Conservation (phyloP, 176 grass and related monocot species). For the Phoenix dactylifera region DNA sequence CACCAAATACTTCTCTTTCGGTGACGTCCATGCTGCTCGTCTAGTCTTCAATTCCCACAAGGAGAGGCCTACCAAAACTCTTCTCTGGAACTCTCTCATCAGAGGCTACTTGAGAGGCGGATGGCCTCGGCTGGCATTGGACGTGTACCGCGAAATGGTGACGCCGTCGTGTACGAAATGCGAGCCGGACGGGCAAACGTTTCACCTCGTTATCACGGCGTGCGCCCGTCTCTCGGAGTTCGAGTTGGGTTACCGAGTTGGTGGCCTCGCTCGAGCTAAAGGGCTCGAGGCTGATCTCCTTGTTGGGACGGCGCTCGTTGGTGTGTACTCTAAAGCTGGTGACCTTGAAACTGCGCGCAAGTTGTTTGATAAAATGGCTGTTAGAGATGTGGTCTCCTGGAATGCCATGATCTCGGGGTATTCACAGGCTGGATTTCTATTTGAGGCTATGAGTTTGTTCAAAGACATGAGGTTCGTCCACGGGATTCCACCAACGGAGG, state of each 20-base stretch:
- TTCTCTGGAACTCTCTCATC: slow-evolving; percentile 64
- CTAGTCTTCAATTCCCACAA: slow-evolving; percentile 32
- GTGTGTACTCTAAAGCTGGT: slow-evolving; percentile 23
- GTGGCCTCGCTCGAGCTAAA: background rate
- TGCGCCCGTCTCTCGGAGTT: slow-evolving; percentile 26
- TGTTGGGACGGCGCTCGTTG: slow-evolving; percentile 43
- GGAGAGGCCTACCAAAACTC: slow-evolving; percentile 22
- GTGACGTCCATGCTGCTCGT: slow-evolving; percentile 24
- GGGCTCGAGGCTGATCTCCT: slow-evolving; percentile 42
- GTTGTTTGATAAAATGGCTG: slow-evolving; percentile 51
- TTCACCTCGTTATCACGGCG: slow-evolving; percentile 45
- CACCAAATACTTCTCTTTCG: slow-evolving; percentile 46
- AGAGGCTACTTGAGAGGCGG: slow-evolving; percentile 32
- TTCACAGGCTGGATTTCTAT: slow-evolving; percentile 12
- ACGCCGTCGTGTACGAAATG: background rate
- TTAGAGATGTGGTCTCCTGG: slow-evolving; percentile 40
- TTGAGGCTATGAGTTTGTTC: slow-evolving; percentile 27
- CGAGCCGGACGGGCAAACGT: slow-evolving; percentile 36
- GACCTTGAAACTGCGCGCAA: slow-evolving; percentile 25
- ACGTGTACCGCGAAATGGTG: slow-evolving; percentile 30
- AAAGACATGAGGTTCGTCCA: slow-evolving; percentile 25
- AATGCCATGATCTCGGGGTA: slow-evolving; percentile 51
- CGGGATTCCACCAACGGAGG: slow-evolving; percentile 21
- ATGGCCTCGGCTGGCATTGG: slow-evolving; percentile 22
- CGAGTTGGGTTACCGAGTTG: slow-evolving; percentile 12